Evolutionary conservation across 345 rosid genomes (phyloP).

Genomic region (Eucalyptus albens): DNA sequence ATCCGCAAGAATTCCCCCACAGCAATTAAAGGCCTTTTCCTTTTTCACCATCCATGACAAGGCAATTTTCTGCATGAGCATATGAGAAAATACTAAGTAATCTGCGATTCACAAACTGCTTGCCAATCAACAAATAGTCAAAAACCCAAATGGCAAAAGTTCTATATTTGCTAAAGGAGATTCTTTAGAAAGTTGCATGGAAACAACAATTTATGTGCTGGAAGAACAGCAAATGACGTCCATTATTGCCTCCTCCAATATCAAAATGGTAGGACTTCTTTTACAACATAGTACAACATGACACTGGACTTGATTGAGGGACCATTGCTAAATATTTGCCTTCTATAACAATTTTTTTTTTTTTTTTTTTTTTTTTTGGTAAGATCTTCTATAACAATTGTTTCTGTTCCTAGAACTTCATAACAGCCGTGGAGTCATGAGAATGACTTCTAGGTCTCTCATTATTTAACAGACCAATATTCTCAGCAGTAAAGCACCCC

Average conservation of each 20-base stretch:
- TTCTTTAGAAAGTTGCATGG: not conserved
- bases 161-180: not conserved
- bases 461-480: not conserved
- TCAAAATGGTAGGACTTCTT: not conserved
- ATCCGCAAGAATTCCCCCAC: constrained; percentile 97
- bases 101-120: not conserved
- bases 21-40: constrained; percentile 63
- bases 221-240: not conserved
- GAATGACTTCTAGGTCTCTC: not conserved
- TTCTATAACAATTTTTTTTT: not conserved
- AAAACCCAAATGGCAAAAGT: not conserved
- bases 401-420: not conserved
- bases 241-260: not conserved
- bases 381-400: not conserved
- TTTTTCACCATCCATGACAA: constrained; percentile 94
- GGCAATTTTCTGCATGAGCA: constrained; percentile 56
- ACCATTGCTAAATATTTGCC: not conserved
- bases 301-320: not conserved
- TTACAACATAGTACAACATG: not conserved
- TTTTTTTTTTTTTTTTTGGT: no score
- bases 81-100: not conserved
- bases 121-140: not conserved
- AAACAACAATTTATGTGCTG: not conserved
- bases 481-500: not conserved
- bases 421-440: not conserved